These are phyloP conservation scores for Apiotrichum sp. DNA, from an alignment of 1,284 basidiomycete species.

Conservation along the genomic window DNA sequence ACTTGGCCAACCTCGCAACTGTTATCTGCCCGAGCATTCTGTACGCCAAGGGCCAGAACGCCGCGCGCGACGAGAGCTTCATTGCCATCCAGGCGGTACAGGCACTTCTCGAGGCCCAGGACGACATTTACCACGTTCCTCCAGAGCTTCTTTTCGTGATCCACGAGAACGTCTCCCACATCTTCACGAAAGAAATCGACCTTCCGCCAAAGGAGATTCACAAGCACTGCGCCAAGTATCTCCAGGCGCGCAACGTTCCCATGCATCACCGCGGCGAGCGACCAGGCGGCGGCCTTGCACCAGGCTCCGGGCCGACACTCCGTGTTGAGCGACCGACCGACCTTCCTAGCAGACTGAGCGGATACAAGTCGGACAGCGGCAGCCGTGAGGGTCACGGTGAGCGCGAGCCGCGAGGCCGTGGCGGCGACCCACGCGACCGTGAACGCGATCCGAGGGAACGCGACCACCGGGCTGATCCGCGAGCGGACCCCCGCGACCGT, in stretches of 20 bases:
- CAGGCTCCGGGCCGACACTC: background rate
- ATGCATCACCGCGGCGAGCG: background rate
- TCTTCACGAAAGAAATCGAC: conserved; percentile 74
- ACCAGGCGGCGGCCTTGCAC: background rate
- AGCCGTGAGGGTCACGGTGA: background rate
- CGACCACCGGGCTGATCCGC: conserved; percentile 2
- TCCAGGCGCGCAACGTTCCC: conserved; percentile 30
- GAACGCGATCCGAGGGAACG: background rate
- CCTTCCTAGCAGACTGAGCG: conserved; percentile 15
- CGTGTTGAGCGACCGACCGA: conserved; percentile 18
- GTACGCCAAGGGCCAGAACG: conserved; percentile 74
- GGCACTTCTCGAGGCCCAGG: conserved; percentile 82
- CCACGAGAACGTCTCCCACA: conserved; percentile 65
- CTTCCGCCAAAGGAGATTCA: conserved; percentile 81
- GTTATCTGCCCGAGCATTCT: conserved; percentile 97
- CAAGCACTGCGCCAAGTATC: conserved; percentile 79
- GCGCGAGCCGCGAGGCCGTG: background rate
- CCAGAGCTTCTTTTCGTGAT: conserved; percentile 75
- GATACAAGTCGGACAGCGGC: conserved; percentile 23
- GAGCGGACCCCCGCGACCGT: background rate
- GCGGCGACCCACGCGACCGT: background rate
- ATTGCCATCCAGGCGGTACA: conserved; percentile 81
- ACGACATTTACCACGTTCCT: conserved; percentile 86
- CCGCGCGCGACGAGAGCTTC: conserved; percentile 88
- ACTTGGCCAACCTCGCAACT: conserved; percentile 90